Evolutionary conservation across 2,329 filamentous ascomycete genomes (phyloP), one percentile per base, ranked within the genome.

Genomic region (Xylariaceae sp.): DNA sequence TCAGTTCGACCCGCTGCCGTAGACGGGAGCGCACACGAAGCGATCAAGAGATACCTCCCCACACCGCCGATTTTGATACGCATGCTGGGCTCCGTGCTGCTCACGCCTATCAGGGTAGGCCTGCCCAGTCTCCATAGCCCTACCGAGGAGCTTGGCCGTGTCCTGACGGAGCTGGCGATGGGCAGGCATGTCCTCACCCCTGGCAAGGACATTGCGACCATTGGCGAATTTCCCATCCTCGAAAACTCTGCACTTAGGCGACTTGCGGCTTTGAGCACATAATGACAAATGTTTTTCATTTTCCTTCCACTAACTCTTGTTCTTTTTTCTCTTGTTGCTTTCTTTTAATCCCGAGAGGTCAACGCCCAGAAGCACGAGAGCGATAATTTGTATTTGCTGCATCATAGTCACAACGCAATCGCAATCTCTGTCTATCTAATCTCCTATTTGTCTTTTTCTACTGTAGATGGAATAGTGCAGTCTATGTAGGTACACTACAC

Each of bases 1-100:
- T 76, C 71, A 9, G 63, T 81, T 5, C 70, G 84, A 0, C 80
- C 83, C 0, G 75, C 55, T 0, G 71, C 63, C 6, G 73, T 88
- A 9, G 83, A 88, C 44, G 42, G 51, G 2, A 34, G 45, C 3
- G 44, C 36, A 1, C 75, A 75, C 46, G 45, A 51, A 1, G 60
- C 62, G 9, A 65, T 73, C 41, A 51, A 59, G 43, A 55, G 62
- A 1, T 74, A 69, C 47, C 42, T 70, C 2, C 69, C 70, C 0
- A 24, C 52, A 1, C 47, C 48, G 4, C 54, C 59, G 1, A 0
- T 51, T 2, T 0, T 51, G 6, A 47, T 49, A 28, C 50, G 37
- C 5, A 19, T 49, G 0, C 12, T 41, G 2, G 11, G 36, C 2
- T 28, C 35, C 0, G 3, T 56, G 1, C 5, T 71, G 2, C 44